These are phyloP conservation scores for Ensete ventricosum DNA, from an alignment of 176 grass and related monocot genomes.

Conservation along the genomic window DNA sequence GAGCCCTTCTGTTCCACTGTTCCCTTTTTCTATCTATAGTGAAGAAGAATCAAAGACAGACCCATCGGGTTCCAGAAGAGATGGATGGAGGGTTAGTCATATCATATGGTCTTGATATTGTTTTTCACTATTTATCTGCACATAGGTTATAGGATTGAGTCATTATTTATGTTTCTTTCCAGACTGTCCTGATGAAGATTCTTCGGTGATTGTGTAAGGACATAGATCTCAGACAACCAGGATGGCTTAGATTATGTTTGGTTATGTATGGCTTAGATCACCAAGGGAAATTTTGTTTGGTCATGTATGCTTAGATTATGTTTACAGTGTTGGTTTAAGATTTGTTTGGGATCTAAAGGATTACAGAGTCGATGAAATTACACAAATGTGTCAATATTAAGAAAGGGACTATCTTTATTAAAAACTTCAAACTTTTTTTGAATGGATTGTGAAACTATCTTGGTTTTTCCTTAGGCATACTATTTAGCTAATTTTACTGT, in stretches of 20 bases:
- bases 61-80: neutral
- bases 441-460: neutral
- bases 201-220: neutral
- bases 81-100: neutral
- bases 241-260: no score
- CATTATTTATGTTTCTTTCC: neutral
- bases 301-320: neutral
- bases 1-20: neutral
- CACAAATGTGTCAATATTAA: neutral
- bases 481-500: neutral
- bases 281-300: no score
- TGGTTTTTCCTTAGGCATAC: neutral
- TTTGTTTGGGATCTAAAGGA: neutral
- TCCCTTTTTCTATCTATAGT: neutral
- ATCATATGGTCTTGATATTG: neutral
- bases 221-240: neutral
- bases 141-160: neutral
- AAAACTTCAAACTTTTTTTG: neutral
- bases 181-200: neutral
- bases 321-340: neutral
- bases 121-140: neutral
- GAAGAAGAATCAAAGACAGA: neutral
- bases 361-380: neutral
- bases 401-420: neutral
- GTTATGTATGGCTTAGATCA: no score